These are phyloP conservation scores for Boletus semigastroideus DNA, from an alignment of 1,284 basidiomycete genomes.

Conservation along the genomic window DNA sequence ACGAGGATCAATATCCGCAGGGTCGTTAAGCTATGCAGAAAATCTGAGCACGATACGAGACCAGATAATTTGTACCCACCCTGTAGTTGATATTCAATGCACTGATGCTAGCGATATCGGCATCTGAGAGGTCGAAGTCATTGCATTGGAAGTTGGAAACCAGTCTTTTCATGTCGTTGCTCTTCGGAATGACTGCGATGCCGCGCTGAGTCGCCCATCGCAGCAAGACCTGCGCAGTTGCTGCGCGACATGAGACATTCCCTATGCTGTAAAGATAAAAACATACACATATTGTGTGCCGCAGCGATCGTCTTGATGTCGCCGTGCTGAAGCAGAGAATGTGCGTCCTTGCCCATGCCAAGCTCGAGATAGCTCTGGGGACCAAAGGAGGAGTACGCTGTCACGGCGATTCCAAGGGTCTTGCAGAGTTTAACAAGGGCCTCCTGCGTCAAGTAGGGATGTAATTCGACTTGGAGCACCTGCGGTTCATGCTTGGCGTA, in stretches of 20 bases:
- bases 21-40: constrained; percentile 61
- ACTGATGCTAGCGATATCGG: constrained; percentile 61
- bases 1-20: constrained; percentile 60
- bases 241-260: constrained; percentile 31
- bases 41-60: constrained; percentile 3
- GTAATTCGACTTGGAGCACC: constrained; percentile 76
- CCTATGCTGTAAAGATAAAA: background rate
- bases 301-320: constrained; percentile 47
- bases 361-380: constrained; percentile 69
- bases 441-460: constrained; percentile 76
- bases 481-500: constrained; percentile 72
- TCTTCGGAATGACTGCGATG: constrained; percentile 80
- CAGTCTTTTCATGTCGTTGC: constrained; percentile 54
- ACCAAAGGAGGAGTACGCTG: constrained; percentile 80
- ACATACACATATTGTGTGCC: constrained; percentile 55
- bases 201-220: constrained; percentile 79
- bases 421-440: constrained; percentile 60
- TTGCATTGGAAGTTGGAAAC: constrained; percentile 59
- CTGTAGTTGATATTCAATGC: constrained; percentile 65
- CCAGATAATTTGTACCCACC: constrained; percentile 35
- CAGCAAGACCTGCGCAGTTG: constrained; percentile 64
- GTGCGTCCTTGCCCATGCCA: constrained; percentile 48
- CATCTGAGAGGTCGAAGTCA: constrained; percentile 57
- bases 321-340: constrained; percentile 55
- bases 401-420: constrained; percentile 63